Evolutionary conservation across 306 rosid species (phyloP), one percentile per base, ranked within the genome.

Genomic region (Cucumis melo): DNA sequence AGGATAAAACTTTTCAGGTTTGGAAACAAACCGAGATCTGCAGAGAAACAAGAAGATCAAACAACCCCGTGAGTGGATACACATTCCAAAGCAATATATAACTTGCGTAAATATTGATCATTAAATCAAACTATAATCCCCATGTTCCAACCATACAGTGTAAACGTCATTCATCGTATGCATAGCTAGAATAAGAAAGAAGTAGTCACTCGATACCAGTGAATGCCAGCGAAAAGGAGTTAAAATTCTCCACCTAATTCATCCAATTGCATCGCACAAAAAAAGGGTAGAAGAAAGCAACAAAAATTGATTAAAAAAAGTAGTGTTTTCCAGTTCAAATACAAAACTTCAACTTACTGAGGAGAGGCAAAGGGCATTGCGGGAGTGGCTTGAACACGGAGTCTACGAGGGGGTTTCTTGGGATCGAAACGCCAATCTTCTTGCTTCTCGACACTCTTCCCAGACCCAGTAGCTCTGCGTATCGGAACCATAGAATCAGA

Each of bases 351-450:
- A 57, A 81, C 89, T 39, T 83, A 90, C 97, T 81, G 89, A 64
- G 92, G 80, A 84, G 98, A 92, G 46, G 94, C 84, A 77, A 93
- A 93, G 19, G 96, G 91, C 90, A 88, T 84, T 84, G 91, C 89
- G 68, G 96, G 86, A 3, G 92, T 84, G 41, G 92, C 87, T 53
- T 84, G 96, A 67, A 81, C 77, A 65, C 97, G 88, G 38, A 84
- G 86, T 82, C 92, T 79, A 78, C 74, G 87, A 78, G 89, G 84
- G 61, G 76, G 57, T 77, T 84, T 89, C 79, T 83, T 87, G 57
- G 84, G 81, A 85, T 86, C 88, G 82, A 86, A 86, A 14, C 84
- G 83, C 89, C 92, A 53, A 38, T 89, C 91, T 17, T 91, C 97
- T 86, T 20, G 71, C 84, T 87, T 87, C 59, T 83, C 86, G 3